Base-by-base conservation (phyloP, 148 eudicot genomes). In the Chenopodium formosanum region DNA sequence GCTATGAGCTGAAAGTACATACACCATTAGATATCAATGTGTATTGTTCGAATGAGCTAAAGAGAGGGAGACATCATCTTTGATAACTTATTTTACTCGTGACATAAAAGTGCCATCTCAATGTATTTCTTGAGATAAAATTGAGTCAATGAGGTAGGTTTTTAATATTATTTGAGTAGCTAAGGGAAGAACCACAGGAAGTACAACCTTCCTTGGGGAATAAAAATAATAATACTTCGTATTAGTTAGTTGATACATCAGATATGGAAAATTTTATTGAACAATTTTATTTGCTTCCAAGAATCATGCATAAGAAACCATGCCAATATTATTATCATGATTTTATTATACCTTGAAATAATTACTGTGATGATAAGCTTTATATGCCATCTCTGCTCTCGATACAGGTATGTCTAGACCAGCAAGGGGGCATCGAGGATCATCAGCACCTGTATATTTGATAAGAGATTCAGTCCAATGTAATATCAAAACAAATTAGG, bases 341-440 rank as follows among this genome's bases (percentile, higher is more conserved):
- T 14, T 22, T 6, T 9, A 46, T 70, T 72, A 67, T 82, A 96
- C 98, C 99, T 92, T 87, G 78, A 97, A 94, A 29, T 83, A 72
- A 58, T 87, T 86, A n/a, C 53, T 79, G 23, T 86, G 82, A 77
- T 83, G 40, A 77, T 88, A 89, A 70, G 91, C 87, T 56, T 89
- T 85, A 81, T 89, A 94, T 44, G 85, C 89, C 78, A 84, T 75
- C 70, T 37, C 1, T 63, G 92, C 89, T 81, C 82, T 90, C 77
- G 87, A 60, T 84, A 19, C 83, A 7, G 95, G 90, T 86, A 82
- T 25, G 12, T 94, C 88, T 71, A 94, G 85, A 72, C 99, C 98
- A n/a, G 81, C 83, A 58, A 91, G 69, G 31, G 97, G 98, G 79
- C 97, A 94, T 74, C 99, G 93, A 70, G 91, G 97, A 86, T 97